These are phyloP conservation scores for Spirogloea muscicola DNA, from an alignment of 139 green algal genomes.

Conservation along the genomic window DNA sequence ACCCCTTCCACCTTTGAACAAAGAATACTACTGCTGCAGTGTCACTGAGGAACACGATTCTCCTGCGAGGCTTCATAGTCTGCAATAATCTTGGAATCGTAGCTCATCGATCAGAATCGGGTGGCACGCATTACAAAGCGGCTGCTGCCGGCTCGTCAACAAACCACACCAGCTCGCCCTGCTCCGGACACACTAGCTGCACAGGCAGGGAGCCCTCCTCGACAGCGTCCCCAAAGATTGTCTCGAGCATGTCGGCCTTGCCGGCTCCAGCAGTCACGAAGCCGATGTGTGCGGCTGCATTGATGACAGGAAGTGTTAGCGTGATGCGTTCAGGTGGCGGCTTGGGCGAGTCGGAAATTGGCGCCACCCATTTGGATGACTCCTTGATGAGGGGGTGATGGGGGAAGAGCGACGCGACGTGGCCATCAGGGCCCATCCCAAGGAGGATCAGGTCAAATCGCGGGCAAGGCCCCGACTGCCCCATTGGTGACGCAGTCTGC, in stretches of 20 bases:
- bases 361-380: conserved; percentile 71
- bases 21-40: too few relatives aligned
- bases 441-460: conserved; percentile 53
- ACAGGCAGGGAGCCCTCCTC: conserved; percentile 33
- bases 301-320: conserved; percentile 55
- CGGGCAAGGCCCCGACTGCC: not conserved
- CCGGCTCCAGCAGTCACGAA: conserved; percentile 5
- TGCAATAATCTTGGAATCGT: too few relatives aligned
- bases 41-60: too few relatives aligned
- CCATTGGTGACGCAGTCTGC: too few relatives aligned
- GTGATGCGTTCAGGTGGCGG: conserved; percentile 95
- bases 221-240: conserved; percentile 11
- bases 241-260: conserved; percentile 18
- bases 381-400: conserved; percentile 49
- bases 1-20: too few relatives aligned
- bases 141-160: conserved; percentile 5
- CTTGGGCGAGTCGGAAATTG: conserved; percentile 89
- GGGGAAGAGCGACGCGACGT: conserved; percentile 97
- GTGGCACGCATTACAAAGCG: too few relatives aligned
- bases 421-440: conserved; percentile 92
- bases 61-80: too few relatives aligned
- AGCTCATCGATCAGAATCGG: too few relatives aligned
- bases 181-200: conserved; percentile 25
- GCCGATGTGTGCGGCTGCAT: conserved; percentile 29
- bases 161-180: conserved; percentile 34